These are phyloP conservation scores for Fomitopsis betulina DNA, from an alignment of 1,284 basidiomycete species.

Conservation along the genomic window DNA sequence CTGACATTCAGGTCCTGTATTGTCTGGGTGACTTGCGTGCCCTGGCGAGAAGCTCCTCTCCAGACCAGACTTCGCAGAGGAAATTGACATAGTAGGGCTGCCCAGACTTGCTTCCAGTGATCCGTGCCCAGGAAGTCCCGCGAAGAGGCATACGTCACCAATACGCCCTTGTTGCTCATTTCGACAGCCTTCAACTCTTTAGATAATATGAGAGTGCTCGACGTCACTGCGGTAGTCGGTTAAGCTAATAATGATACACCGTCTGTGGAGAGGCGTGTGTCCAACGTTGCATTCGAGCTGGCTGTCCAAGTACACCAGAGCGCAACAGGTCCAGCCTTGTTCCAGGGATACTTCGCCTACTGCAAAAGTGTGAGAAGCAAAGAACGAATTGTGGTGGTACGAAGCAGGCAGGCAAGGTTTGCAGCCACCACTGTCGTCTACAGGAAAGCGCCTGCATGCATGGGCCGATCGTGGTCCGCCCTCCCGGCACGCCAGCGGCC, in stretches of 20 bases:
- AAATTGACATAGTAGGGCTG: constrained; percentile 66
- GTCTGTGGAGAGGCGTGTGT: too few relatives aligned
- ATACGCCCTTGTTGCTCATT: constrained; percentile 38
- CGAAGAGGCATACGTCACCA: constrained; percentile 66
- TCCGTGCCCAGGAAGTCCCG: constrained; percentile 59
- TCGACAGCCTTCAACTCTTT: not conserved
- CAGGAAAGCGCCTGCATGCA: not conserved
- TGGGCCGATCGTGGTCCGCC: not conserved
- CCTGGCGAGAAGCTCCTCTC: constrained; percentile 60
- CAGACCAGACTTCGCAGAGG: constrained; percentile 89
- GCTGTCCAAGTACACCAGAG: not conserved
- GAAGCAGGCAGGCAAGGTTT: too few relatives aligned
- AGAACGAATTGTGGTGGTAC: too few relatives aligned
- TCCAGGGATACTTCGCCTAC: too few relatives aligned
- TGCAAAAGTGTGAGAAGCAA: too few relatives aligned
- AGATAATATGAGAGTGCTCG: not conserved
- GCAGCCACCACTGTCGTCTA: too few relatives aligned
- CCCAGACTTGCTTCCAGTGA: constrained; percentile 66
- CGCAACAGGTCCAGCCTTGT: not conserved
- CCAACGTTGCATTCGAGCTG: not conserved
- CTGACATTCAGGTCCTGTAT: constrained; percentile 84
- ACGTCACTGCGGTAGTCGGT: not conserved
- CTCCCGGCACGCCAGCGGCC: not conserved
- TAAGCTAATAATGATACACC: too few relatives aligned
- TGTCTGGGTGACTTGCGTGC: constrained; percentile 55